Percentiles rank a stretch among this genome's conserved stretches.
phyloP scores from a whole-genome alignment of 2,329 filamentous ascomycete genomes.

The Neoarthrinium moseri region DNA sequence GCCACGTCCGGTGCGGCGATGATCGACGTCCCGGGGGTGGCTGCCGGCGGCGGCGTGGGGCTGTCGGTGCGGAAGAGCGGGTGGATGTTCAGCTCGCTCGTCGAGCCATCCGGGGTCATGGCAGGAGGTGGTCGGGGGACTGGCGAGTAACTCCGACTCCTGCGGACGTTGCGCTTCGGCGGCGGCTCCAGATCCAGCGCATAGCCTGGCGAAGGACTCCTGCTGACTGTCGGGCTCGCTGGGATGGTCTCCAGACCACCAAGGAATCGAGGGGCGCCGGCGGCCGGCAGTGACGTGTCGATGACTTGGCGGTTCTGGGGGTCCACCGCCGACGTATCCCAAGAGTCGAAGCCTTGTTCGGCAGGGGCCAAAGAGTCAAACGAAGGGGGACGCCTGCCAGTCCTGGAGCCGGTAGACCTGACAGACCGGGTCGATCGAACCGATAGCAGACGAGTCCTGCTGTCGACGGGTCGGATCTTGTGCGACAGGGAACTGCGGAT shows the following conservation, averaged over 20 bases:
- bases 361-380: constrained; percentile 26
- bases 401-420: constrained; percentile 18
- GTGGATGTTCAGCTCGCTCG: constrained; percentile 69
- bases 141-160: constrained; percentile 54
- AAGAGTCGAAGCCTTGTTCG: constrained; percentile 70
- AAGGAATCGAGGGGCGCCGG: constrained; percentile 54
- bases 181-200: constrained; percentile 57
- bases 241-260: constrained; percentile 63
- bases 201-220: constrained; percentile 62
- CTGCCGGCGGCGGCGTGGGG: constrained; percentile 62
- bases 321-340: constrained; percentile 71
- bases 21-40: constrained; percentile 69
- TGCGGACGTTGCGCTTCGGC: constrained; percentile 37
- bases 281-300: constrained; percentile 44
- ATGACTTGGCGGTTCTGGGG: constrained; percentile 58
- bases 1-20: constrained; percentile 68
- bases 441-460: constrained; percentile 53
- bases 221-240: constrained; percentile 61
- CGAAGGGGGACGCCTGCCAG: neutral
- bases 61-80: constrained; percentile 75
- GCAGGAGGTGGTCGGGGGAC: constrained; percentile 29
- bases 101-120: constrained; percentile 34
- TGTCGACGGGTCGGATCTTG: constrained; percentile 53
- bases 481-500: constrained; percentile 47
- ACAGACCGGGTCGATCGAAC: constrained; percentile 31